These are phyloP conservation scores for Bipolaris cookei DNA, from an alignment of 2,329 filamentous ascomycete species.

Conservation along the genomic window DNA sequence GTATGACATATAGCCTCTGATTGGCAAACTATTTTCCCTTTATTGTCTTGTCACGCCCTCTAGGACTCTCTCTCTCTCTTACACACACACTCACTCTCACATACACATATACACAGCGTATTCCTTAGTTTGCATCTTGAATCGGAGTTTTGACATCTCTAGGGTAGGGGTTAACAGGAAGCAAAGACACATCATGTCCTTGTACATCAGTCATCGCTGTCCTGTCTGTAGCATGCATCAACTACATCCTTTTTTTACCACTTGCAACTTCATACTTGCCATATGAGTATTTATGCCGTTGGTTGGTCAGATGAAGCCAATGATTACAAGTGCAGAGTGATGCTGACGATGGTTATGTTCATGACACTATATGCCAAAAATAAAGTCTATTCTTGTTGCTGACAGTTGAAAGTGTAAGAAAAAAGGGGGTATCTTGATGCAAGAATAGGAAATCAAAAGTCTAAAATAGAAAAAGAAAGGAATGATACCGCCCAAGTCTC, in stretches of 20 bases:
- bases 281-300: no score
- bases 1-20: conserved; percentile 4
- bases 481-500: background rate
- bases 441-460: background rate
- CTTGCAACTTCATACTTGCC: no score
- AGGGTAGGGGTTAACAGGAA: background rate
- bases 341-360: no score
- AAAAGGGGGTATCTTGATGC: background rate
- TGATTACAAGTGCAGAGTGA: no score
- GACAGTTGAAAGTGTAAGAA: background rate
- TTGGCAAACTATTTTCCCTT: conserved; percentile 9
- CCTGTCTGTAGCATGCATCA: background rate
- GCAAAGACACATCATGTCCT: background rate
- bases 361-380: background rate
- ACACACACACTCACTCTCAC: background rate
- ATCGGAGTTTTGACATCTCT: conserved; percentile 1
- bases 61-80: background rate
- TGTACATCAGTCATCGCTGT: background rate
- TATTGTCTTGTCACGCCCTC: background rate
- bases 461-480: background rate
- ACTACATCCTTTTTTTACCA: background rate
- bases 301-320: no score
- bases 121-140: conserved; percentile 9
- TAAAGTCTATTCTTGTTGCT: background rate
- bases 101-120: conserved; percentile 4